These are phyloP conservation scores for Drosera spatulata DNA, from an alignment of 179 eudicot species.

Conservation along the genomic window DNA sequence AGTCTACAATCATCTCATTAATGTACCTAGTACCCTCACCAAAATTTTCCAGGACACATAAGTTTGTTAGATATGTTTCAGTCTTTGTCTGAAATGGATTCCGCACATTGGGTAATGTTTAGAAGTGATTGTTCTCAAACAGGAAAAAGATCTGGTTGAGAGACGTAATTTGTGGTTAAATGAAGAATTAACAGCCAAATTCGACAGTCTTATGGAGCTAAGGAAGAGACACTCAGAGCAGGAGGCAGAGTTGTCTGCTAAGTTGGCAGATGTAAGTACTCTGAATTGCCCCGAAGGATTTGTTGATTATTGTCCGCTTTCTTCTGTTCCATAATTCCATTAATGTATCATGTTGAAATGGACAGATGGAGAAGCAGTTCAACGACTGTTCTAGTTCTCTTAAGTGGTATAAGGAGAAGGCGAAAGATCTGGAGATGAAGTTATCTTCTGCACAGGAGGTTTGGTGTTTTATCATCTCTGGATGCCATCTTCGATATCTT, in stretches of 20 bases:
- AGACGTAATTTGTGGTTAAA: constrained; percentile 92
- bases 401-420: constrained; percentile 58
- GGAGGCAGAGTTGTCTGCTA: constrained; percentile 72
- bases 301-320: background rate
- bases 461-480: constrained; percentile 1
- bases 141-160: constrained; percentile 90
- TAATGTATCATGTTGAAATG: background rate
- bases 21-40: too few species aligned
- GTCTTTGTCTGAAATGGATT: background rate
- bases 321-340: background rate
- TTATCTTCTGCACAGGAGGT: constrained; percentile 58
- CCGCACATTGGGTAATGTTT: background rate
- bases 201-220: constrained; percentile 49
- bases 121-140: constrained; percentile 3
- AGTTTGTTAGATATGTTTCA: too few species aligned
- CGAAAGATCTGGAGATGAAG: constrained; percentile 60
- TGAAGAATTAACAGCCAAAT: constrained; percentile 64
- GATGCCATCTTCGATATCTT: background rate
- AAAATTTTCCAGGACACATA: too few species aligned
- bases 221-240: constrained; percentile 50
- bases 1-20: too few species aligned
- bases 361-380: constrained; percentile 41
- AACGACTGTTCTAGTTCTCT: constrained; percentile 35
- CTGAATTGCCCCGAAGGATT: constrained; percentile 8
- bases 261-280: constrained; percentile 57